Evolutionary conservation across 768 basidiomycete genomes (phyloP).

Genomic region (Boletellus ananas): DNA sequence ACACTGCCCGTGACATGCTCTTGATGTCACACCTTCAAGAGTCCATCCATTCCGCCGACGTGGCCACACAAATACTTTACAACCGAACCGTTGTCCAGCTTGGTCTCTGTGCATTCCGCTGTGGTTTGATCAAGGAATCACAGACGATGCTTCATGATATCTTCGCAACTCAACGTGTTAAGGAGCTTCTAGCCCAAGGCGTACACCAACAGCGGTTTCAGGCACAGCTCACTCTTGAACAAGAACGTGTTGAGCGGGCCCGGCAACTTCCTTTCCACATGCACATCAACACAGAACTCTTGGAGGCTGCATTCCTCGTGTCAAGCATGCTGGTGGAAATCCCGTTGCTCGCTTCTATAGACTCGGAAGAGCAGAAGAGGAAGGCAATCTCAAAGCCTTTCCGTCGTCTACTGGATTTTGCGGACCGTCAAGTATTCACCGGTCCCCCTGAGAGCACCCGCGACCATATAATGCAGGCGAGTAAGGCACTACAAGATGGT

Average conservation of each 20-base stretch:
- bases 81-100: conserved; percentile 97
- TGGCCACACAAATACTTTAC: conserved; percentile 95
- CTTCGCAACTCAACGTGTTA: conserved; percentile 93
- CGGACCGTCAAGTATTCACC: conserved; percentile 95
- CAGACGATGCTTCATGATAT: conserved; percentile 93
- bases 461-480: conserved; percentile 99
- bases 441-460: conserved; percentile 98
- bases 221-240: conserved; percentile 77
- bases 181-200: conserved; percentile 95
- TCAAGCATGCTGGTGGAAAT: conserved; percentile 99
- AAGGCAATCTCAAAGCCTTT: conserved; percentile 96
- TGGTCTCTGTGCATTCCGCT: conserved; percentile 94
- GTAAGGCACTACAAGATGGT: conserved; percentile 92
- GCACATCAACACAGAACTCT: conserved; percentile 97
- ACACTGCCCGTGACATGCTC: conserved; percentile 96
- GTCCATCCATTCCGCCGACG: conserved; percentile 92
- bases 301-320: conserved; percentile 96
- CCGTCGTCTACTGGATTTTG: conserved; percentile 91
- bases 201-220: conserved; percentile 92
- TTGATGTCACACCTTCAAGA: conserved; percentile 99
- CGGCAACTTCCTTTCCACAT: conserved; percentile 98
- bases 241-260: conserved; percentile 94
- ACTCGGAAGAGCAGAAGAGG: conserved; percentile 90
- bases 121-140: conserved; percentile 89
- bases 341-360: conserved; percentile 89